These are phyloP conservation scores for Rheum nobile DNA, from an alignment of 148 eudicot genomes.

Conservation along the genomic window DNA sequence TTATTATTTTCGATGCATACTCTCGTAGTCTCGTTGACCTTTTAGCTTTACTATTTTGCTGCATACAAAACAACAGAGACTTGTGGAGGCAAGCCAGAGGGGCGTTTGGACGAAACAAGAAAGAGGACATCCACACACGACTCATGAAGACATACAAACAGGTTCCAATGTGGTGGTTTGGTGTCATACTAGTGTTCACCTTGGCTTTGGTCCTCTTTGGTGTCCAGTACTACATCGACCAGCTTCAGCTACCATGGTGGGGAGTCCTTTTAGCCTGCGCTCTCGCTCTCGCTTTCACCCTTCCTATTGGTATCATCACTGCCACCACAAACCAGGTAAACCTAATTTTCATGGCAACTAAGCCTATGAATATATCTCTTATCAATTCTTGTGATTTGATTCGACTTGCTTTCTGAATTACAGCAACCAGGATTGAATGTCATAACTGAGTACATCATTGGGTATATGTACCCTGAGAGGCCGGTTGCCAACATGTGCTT, in stretches of 20 bases:
- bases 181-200: slow-evolving; percentile 22
- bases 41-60: no score
- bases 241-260: slow-evolving; percentile 78
- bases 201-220: slow-evolving; percentile 41
- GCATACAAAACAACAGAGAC: slow-evolving; percentile 21
- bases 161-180: slow-evolving; percentile 79
- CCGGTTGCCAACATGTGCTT: slow-evolving; percentile 87
- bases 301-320: slow-evolving; percentile 60
- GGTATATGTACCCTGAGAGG: slow-evolving; percentile 53
- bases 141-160: slow-evolving; percentile 46
- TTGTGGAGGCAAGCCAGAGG: slow-evolving; percentile 31
- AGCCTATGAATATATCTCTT: no score
- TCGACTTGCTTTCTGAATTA: no score
- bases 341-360: neutral
- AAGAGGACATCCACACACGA: slow-evolving; percentile 42
- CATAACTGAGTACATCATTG: slow-evolving; percentile 69
- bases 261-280: slow-evolving; percentile 62
- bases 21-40: no score
- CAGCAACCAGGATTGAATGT: slow-evolving; percentile 77
- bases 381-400: no score
- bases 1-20: no score
- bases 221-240: slow-evolving; percentile 31
- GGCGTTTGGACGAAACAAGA: slow-evolving; percentile 28
- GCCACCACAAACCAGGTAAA: slow-evolving; percentile 69
- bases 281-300: slow-evolving; percentile 49